phyloP scores from a whole-genome alignment of 2,329 filamentous ascomycete species.

The Biscogniauxia mediterranea region DNA sequence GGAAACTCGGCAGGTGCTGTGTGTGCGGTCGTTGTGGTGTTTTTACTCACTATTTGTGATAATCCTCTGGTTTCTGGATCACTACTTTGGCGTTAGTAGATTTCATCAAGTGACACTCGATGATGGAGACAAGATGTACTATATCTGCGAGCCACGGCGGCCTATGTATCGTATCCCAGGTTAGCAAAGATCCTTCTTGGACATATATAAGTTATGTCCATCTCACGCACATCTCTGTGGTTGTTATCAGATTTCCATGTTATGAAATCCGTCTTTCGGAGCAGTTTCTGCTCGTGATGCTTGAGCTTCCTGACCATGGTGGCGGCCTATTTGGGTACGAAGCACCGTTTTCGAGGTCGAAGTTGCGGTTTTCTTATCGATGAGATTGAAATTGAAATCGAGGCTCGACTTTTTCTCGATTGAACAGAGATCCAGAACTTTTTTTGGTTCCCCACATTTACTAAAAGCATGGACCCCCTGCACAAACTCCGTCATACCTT shows the following conservation, averaged over 20 bases:
- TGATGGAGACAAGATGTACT: conserved; percentile 30
- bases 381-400: conserved; percentile 4
- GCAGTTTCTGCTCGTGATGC: conserved; percentile 93
- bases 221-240: conserved; percentile 68
- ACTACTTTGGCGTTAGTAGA: conserved; percentile 29
- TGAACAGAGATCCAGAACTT: not conserved
- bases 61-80: conserved; percentile 87
- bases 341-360: not conserved
- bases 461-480: not conserved
- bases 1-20: not conserved
- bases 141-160: conserved; percentile 74
- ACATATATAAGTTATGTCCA: not conserved
- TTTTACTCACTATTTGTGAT: conserved; percentile 44
- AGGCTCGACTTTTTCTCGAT: conserved; percentile 17
- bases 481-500: not conserved
- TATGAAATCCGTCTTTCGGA: conserved; percentile 90
- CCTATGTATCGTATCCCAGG: conserved; percentile 8
- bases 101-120: not conserved
- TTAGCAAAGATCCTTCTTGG: conserved; percentile 2
- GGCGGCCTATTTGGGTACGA: conserved; percentile 6
- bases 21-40: no score
- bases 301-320: conserved; percentile 94
- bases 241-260: conserved; percentile 86
- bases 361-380: not conserved
- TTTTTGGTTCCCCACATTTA: not conserved